Evolutionary conservation across 768 basidiomycete genomes (phyloP), one percentile per base, ranked within the genome.

Genomic region (Vararia minispora): DNA sequence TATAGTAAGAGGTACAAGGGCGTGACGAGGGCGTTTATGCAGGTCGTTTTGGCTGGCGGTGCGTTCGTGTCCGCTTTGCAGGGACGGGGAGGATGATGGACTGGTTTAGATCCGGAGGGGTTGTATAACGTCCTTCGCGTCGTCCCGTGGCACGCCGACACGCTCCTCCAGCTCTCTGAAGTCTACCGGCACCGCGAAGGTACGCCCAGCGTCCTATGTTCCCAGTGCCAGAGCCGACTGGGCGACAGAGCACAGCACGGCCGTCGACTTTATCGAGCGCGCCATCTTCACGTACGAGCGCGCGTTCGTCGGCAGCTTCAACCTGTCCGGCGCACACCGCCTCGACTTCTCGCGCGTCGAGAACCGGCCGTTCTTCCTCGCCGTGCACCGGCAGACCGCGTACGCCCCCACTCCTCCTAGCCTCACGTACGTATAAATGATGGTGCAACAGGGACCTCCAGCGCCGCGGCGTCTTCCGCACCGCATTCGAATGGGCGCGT

Each of bases 261-360:
- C 89, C 0, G 76, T 85, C 3, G 90, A 95, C 43, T 88, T 76
- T 50, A 76, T 90, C n/a, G 84, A 89, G 40, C 74, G 91, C n/a
- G 85, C 92, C 0, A 57, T 99, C 12, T 97, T 92, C 61, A 79
- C 90, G 0, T 95, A 92, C 44, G 92, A 97, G 51, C 76, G 90
- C 10, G 77, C 85, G 9, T 85, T 97, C 48, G 71, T 89, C 12
- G 87, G 90, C 2, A 65, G 81, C 0, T 94, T 92, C 65, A 87
- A 72, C 47, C 79, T 95, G 58, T 75, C 62, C 25, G 94, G 92
- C 6, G 59, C 69, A 2, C 84, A 83, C 43, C 72, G 92, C 9
- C 71, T 99, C 2, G 89, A 94, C 52, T 99, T 97, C 54, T 78
- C 87, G 45, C 69, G 62, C 10, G 84, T 95, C 9, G 92, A 97